Percentiles rank a stretch among this genome's conserved stretches.
Conservation (phyloP, 2,329 filamentous ascomycete genomes). For the Aspergillus calidoustus region DNA sequence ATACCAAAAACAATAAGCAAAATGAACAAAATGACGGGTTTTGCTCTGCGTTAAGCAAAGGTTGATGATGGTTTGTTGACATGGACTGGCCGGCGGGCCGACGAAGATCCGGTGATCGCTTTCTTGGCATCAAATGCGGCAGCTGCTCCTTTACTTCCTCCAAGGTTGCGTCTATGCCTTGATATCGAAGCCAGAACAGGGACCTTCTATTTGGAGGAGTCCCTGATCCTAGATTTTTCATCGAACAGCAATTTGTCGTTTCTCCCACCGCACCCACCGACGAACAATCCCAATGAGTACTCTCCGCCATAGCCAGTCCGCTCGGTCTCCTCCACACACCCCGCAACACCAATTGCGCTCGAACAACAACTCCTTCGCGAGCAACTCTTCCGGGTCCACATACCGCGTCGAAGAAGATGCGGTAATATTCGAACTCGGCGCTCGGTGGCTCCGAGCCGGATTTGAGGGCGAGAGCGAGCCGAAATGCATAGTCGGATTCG, state of each 20-base stretch:
- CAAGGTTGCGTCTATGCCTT: not conserved
- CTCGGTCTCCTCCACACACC: constrained; percentile 62
- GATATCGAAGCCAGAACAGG: not conserved
- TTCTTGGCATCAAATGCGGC: constrained; percentile 2
- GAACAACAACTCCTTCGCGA: constrained; percentile 57
- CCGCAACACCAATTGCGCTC: constrained; percentile 53
- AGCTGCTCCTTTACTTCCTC: constrained; percentile 1
- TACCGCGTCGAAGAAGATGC: constrained; percentile 80
- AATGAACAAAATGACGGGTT: constrained; percentile 1
- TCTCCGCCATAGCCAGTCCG: constrained; percentile 36
- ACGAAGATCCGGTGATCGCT: constrained; percentile 38
- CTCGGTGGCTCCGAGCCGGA: constrained; percentile 77
- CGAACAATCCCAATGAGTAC: constrained; percentile 25
- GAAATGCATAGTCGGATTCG: constrained; percentile 71
- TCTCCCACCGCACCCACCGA: not conserved
- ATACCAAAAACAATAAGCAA: constrained; percentile 12
- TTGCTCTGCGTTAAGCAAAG: not conserved
- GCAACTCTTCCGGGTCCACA: constrained; percentile 60
- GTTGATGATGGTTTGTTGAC: constrained; percentile 29
- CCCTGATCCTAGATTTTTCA: constrained; percentile 10
- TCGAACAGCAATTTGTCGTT: not conserved
- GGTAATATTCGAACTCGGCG: constrained; percentile 80
- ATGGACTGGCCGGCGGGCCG: constrained; percentile 37
- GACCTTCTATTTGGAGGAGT: not conserved
- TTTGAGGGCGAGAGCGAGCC: constrained; percentile 83